Conservation (phyloP, 495 filamentous ascomycete genomes). For the Aspergillus haitiensis region DNA sequence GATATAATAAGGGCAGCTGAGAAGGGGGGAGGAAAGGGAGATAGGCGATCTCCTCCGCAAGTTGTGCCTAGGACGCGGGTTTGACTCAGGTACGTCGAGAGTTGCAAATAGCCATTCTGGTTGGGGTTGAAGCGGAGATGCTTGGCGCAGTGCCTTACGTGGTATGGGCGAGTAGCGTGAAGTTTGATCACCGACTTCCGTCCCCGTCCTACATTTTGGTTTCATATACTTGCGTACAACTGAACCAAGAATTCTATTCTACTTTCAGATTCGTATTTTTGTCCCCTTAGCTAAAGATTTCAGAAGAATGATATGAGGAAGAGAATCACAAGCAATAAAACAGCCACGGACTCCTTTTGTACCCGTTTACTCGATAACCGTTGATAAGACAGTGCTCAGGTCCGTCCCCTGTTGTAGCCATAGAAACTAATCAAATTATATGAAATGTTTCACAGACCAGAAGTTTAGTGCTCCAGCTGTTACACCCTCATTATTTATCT, state of each 20-base stretch:
- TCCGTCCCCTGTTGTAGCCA: not conserved
- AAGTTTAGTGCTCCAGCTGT: not conserved
- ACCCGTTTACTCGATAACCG: no score
- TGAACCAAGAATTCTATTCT: no score
- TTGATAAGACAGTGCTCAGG: not conserved
- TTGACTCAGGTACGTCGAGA: slow-evolving; percentile 9
- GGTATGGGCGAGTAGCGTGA: slow-evolving; percentile 8
- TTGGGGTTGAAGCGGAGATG: slow-evolving; percentile 24
- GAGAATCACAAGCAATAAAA: no score
- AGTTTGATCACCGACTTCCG: not conserved
- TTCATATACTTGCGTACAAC: not conserved
- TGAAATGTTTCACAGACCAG: not conserved
- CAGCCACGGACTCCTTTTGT: no score
- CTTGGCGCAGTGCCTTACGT: slow-evolving; percentile 23
- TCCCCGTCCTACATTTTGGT: slow-evolving; percentile 8
- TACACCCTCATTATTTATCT: not conserved
- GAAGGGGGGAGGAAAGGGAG: slow-evolving; percentile 3
- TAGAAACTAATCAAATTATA: not conserved
- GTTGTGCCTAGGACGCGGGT: slow-evolving; percentile 6
- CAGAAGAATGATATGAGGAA: no score
- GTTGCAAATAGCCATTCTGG: slow-evolving; percentile 8
- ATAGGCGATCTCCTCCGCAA: slow-evolving; percentile 3
- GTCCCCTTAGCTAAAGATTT: no score
- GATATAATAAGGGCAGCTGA: slow-evolving; percentile 4
- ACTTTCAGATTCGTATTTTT: no score